A percentile compares a stretch with the other conserved stretches of the same genome.
Conservation (phyloP, 1,284 basidiomycete species). For the Abortiporus biennis region DNA sequence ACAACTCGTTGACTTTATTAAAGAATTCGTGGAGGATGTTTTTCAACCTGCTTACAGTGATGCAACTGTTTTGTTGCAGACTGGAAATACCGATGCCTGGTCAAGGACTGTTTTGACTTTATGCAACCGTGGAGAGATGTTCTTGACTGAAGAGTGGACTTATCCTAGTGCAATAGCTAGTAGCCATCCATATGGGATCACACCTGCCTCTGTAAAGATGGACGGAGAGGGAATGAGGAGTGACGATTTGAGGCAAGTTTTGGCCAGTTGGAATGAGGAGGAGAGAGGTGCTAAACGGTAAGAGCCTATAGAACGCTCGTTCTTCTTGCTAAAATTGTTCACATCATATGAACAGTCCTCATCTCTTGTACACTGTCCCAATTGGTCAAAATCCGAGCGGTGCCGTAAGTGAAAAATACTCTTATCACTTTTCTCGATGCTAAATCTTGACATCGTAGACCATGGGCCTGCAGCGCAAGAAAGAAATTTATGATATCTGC, state of each 20-base stretch:
- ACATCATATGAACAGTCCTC: slow-evolving; percentile 40
- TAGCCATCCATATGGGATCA: slow-evolving; percentile 41
- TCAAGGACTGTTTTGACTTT: slow-evolving; percentile 46
- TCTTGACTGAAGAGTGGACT: slow-evolving; percentile 69
- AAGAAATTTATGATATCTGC: slow-evolving; percentile 74
- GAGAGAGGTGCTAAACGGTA: slow-evolving; percentile 41
- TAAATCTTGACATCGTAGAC: slow-evolving; percentile 33
- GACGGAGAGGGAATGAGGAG: slow-evolving; percentile 70
- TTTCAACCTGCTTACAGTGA: slow-evolving; percentile 69
- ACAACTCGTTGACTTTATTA: slow-evolving; percentile 44
- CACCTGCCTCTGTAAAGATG: slow-evolving; percentile 57
- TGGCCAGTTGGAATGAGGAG: slow-evolving; percentile 63
- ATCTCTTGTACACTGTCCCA: slow-evolving; percentile 71
- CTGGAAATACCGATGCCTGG: slow-evolving; percentile 80
- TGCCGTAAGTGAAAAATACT: slow-evolving; percentile 42
- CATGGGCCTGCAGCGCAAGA: slow-evolving; percentile 63
- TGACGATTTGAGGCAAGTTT: slow-evolving; percentile 50
- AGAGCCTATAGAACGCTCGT: slow-evolving; percentile 1
- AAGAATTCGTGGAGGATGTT: slow-evolving; percentile 56
- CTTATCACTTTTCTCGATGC: not conserved
- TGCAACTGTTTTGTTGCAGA: slow-evolving; percentile 56
- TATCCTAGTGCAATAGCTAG: slow-evolving; percentile 51
- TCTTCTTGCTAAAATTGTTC: not conserved
- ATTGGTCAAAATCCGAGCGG: slow-evolving; percentile 81
- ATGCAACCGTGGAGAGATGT: slow-evolving; percentile 68